A percentile compares a stretch with the other conserved stretches of the same genome.
Evolutionary conservation across 306 rosid species (phyloP).

Genomic region (Arachis stenosperma): DNA sequence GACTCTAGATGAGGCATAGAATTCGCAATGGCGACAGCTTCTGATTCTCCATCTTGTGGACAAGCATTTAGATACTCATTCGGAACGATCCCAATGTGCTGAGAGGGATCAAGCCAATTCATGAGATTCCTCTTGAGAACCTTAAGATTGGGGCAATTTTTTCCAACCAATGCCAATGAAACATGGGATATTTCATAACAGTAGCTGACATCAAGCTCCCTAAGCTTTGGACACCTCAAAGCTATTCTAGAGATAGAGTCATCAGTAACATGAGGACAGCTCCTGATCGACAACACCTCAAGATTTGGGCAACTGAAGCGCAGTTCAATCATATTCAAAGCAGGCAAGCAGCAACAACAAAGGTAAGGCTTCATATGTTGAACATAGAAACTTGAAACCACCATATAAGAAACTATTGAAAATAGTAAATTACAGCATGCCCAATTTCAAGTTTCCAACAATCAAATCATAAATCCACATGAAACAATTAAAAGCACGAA

Average conservation of each 20-base stretch:
- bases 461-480: background rate
- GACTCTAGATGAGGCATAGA: conserved; percentile 72
- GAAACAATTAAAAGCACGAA: conserved; percentile 17
- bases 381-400: background rate
- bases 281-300: conserved; percentile 77
- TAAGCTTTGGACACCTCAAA: conserved; percentile 40
- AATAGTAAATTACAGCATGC: background rate
- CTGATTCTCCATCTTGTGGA: conserved; percentile 90
- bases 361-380: conserved; percentile 5
- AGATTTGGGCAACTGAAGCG: conserved; percentile 69
- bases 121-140: conserved; percentile 69
- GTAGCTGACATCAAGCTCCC: conserved; percentile 47
- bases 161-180: conserved; percentile 42
- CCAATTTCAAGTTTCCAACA: background rate
- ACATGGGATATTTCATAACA: conserved; percentile 44
- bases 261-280: conserved; percentile 78
- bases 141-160: conserved; percentile 63
- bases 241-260: conserved; percentile 56
- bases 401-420: background rate
- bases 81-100: conserved; percentile 74
- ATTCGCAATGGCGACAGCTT: conserved; percentile 77
- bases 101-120: conserved; percentile 79
- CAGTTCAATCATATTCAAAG: conserved; percentile 13
- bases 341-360: background rate
- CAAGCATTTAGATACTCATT: conserved; percentile 63